phyloP scores from a whole-genome alignment of 2,329 filamentous ascomycete species.

The Colletotrichum gloeosporioides region DNA sequence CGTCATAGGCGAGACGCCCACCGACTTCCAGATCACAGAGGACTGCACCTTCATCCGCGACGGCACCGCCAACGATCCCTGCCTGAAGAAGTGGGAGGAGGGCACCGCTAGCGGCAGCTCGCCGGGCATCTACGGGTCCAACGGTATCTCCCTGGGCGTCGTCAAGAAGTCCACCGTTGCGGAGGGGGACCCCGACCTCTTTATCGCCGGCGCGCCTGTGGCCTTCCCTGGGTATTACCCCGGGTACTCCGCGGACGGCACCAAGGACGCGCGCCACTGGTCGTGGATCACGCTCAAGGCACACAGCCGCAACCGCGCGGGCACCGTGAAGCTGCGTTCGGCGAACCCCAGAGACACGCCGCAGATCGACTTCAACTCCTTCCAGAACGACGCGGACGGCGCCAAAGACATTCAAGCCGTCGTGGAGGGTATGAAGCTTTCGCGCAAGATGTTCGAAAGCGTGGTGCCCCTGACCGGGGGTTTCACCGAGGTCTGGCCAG shows the following conservation, averaged over 20 bases:
- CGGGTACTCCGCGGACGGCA: slow-evolving; percentile 29
- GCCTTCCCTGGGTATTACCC: slow-evolving; percentile 34
- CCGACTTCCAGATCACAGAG: slow-evolving; percentile 30
- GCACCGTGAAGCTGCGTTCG: slow-evolving; percentile 61
- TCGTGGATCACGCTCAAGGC: slow-evolving; percentile 57
- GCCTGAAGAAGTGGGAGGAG: slow-evolving; percentile 35
- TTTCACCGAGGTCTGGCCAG: slow-evolving; percentile 35
- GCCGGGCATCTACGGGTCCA: slow-evolving; percentile 36
- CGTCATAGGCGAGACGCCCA: slow-evolving; percentile 24
- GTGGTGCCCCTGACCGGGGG: slow-evolving; percentile 32
- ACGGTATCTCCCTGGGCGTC: slow-evolving; percentile 35
- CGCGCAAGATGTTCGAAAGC: slow-evolving; percentile 38
- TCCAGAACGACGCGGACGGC: slow-evolving; percentile 38
- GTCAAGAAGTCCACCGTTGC: slow-evolving; percentile 34
- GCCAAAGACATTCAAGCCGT: slow-evolving; percentile 49
- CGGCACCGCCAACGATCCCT: slow-evolving; percentile 34
- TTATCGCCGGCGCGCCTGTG: slow-evolving; percentile 32
- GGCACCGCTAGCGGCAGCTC: slow-evolving; percentile 15
- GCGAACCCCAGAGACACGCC: slow-evolving; percentile 64
- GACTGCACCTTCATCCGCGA: slow-evolving; percentile 33
- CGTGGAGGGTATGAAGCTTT: slow-evolving; percentile 50
- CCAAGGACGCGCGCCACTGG: slow-evolving; percentile 40
- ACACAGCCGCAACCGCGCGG: slow-evolving; percentile 60
- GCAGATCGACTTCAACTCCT: slow-evolving; percentile 63
- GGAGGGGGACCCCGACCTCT: slow-evolving; percentile 31